Evolutionary conservation across 371 early-diverging fungal species (phyloP).

Genomic region (Encephalitozoon romaleae): DNA sequence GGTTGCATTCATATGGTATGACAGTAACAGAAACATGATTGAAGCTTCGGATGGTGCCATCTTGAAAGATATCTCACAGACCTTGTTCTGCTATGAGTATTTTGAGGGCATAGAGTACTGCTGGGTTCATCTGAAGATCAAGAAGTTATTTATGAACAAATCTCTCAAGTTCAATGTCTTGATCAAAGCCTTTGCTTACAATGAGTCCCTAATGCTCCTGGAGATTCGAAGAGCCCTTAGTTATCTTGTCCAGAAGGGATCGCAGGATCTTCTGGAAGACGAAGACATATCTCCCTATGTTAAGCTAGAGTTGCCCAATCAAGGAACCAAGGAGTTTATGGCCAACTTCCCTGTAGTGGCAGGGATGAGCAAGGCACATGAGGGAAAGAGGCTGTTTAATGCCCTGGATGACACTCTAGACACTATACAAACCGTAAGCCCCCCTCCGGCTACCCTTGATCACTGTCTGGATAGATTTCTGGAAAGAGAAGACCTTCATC

Average conservation of each 20-base stretch:
- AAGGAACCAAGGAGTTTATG: neutral
- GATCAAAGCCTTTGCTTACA: neutral
- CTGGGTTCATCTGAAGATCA: constrained; percentile 14
- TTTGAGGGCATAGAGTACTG: neutral
- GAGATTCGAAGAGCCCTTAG: neutral
- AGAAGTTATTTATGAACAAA: neutral
- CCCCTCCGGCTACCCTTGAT: neutral
- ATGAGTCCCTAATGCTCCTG: neutral
- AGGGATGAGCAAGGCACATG: neutral
- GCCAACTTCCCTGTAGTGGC: neutral
- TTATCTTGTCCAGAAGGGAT: neutral
- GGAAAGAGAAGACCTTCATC: constrained; percentile 70
- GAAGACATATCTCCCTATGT: neutral
- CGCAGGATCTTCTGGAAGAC: neutral
- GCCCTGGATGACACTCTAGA: neutral
- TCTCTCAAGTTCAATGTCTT: constrained; percentile 3
- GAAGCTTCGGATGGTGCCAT: neutral
- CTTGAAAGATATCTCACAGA: neutral
- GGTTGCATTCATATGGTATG: constrained; percentile 42
- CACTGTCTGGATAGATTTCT: constrained; percentile 69
- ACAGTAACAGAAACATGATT: neutral
- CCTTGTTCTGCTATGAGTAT: constrained; percentile 27
- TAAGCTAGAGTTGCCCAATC: neutral
- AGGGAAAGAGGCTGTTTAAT: neutral
- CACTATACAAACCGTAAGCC: neutral